Base-by-base conservation (phyloP, 345 rosid species). In the Eutrema yunnanense region DNA sequence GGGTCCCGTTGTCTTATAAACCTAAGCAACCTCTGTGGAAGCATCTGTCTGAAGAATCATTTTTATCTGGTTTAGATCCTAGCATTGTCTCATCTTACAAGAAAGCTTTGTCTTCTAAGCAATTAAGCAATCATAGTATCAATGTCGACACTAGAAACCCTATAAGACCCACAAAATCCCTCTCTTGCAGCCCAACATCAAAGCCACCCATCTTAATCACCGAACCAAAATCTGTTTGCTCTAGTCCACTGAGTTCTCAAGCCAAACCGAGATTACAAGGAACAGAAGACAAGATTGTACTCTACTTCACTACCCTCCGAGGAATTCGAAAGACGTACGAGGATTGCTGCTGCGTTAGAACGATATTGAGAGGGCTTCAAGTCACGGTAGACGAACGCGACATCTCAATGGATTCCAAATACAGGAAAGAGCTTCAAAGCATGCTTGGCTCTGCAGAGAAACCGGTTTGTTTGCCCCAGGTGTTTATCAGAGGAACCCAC, bases 291-390 rank as follows among this genome's bases (percentile, higher is more conserved):
- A 82, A 73, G 74, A 76, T 91, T 49, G 81, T 89, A 6, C 34
- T 94, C 29, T 94, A 89, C 67, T 89, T 86, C 64, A 91, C 98
- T 7, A 85, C 86, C 19, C 78, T 94, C 38, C 75, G 97, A 75
- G 98, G 97, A 9, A 85, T 94, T 41, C 73, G 98, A 11, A 91
- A 89, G 84, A 94, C 98, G 0, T 85, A 81, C 60, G 97, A 94
- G 80, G 97, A 89, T 71, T 87, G 96, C 9, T 85, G 96, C 60
- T 70, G 78, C 0, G 97, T 87, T 44, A 81, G 89, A 51, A 62
- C 83, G 86, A 91, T 91, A 52, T 34, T 94, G 42, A 83, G 89
- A 65, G 88, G 90, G 14, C 75, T 83, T 60, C 84, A 92, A 49
- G 90, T 87, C 2, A 67, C 69, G 0, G 82, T 91, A 2, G 97